Percentiles rank a stretch among this genome's conserved stretches.
Evolutionary conservation across 192 early-diverging fungal species (phyloP).

Genomic region (Powellomyces hirtus): DNA sequence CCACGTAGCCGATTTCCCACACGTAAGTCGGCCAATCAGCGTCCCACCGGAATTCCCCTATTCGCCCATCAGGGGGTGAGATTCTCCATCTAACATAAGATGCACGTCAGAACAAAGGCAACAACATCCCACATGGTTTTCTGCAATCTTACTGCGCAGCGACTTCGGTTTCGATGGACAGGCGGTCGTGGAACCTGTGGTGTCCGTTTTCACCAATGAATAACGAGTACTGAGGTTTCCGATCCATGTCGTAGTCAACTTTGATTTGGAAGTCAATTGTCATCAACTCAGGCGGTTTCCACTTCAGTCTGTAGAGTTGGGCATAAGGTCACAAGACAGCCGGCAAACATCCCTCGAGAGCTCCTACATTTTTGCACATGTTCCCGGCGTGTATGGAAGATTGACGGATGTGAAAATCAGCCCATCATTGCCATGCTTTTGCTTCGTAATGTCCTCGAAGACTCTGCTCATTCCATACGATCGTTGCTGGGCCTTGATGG

Average conservation of each 20-base stretch:
- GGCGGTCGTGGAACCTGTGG: slow-evolving; percentile 35
- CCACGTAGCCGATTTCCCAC: slow-evolving; percentile 24
- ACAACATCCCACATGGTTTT: too few species aligned
- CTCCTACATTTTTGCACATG: slow-evolving; percentile 55
- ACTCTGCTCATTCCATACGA: slow-evolving; percentile 48
- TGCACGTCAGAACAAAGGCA: not conserved
- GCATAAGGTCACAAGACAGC: not conserved
- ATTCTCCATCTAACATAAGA: slow-evolving; percentile 31
- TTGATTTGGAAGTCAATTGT: slow-evolving; percentile 57
- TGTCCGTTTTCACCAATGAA: slow-evolving; percentile 16
- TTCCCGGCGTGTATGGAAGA: slow-evolving; percentile 50
- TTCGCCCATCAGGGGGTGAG: slow-evolving; percentile 38
- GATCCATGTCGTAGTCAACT: slow-evolving; percentile 25
- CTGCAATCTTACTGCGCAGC: slow-evolving; percentile 23
- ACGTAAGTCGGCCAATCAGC: slow-evolving; percentile 37
- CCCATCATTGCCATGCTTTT: slow-evolving; percentile 66
- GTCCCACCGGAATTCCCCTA: slow-evolving; percentile 55
- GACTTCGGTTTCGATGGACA: slow-evolving; percentile 39
- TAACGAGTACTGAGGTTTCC: slow-evolving; percentile 29
- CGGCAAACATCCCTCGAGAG: not conserved
- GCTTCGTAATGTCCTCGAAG: slow-evolving; percentile 58
- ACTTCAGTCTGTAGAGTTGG: slow-evolving; percentile 52
- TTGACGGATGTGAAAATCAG: slow-evolving; percentile 62
- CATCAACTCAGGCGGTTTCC: slow-evolving; percentile 55
- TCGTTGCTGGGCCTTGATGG: slow-evolving; percentile 44